Evolutionary conservation across 78 protist species (phyloP), one percentile per base, ranked within the genome.

Genomic region (Planoprotostelium fungivorum): DNA sequence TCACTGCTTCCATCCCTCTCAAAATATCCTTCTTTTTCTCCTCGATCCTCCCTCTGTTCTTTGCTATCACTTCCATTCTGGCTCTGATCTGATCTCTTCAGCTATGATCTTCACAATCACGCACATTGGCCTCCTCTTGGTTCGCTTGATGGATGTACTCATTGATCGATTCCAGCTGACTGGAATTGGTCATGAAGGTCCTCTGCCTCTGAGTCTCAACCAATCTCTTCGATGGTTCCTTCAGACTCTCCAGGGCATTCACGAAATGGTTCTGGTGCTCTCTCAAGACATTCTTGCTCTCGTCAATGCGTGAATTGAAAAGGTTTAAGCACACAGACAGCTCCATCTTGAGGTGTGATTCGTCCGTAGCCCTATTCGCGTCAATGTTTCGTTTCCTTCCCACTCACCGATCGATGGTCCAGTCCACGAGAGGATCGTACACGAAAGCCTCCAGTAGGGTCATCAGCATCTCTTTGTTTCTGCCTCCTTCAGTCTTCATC

Each of bases 341-440:
- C 73, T 51, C 73, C 5, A 16, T 51, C 16, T 16, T 51, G 5
- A 5, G 5, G 31, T 51, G 73, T 16, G 73, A 5, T 51, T 51
- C 73, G 5, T 5, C 16, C 5, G 73, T 51, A 16, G 73, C 73
- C 16, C 73, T 51, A 16, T 51, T 25, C 16, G 16, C 16, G 73
- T 51, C 16, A 51, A 51, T 51, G 16, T 25, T 25, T 51, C 5
- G 5, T 25, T 51, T 25, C 5, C 31, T 25, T 51, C 5, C 16
- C 5, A 51, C 5, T 51, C 16, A 51, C 73, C 73, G 5, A 16
- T 51, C 73, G 16, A 51, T 16, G 73, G 73, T 89, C 98, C 98
- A 96, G 88, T 99, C 99, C 25, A 93, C 87, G 29, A 98, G 89
- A 0, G 99, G 99, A 38, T 98, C 99, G 93, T 98, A 92, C 25